Conservation (phyloP, 169 alveolate species). For the Plasmodium vinckei region DNA sequence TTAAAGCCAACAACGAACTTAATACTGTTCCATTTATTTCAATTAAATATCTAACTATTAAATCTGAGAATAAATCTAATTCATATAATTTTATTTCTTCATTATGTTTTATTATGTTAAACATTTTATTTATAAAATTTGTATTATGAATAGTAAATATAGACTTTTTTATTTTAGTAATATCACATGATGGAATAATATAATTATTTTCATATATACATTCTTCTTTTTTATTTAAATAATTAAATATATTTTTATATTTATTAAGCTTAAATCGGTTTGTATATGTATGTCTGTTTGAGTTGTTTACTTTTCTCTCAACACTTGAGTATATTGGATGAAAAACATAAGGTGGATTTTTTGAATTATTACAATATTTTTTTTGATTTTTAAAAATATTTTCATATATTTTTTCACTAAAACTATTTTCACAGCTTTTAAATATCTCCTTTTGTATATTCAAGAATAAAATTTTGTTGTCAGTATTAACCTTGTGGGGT, state of each 20-base stretch:
- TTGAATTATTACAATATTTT: conserved; percentile 8
- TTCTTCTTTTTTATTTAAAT: conserved; percentile 1
- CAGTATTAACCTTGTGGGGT: neutral
- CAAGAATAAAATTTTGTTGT: neutral
- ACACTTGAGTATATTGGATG: conserved; percentile 50
- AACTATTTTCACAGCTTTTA: conserved; percentile 3
- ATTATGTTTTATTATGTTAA: conserved; percentile 28
- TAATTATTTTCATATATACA: conserved; percentile 35
- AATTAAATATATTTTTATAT: conserved; percentile 46
- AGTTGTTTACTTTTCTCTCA: conserved; percentile 4
- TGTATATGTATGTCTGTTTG: neutral
- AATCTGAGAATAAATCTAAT: conserved; percentile 22
- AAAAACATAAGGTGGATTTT: conserved; percentile 66
- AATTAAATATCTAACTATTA: conserved; percentile 33
- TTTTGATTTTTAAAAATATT: conserved; percentile 13
- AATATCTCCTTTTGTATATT: conserved; percentile 22
- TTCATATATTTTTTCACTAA: neutral
- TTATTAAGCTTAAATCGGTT: conserved; percentile 57
- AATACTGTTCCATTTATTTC: conserved; percentile 50
- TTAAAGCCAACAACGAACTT: conserved; percentile 26
- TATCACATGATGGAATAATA: conserved; percentile 22
- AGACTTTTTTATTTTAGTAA: conserved; percentile 5
- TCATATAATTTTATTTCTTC: conserved; percentile 17
- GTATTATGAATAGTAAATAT: conserved; percentile 13
- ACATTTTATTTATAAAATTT: conserved; percentile 19